Conservation (phyloP, 306 rosid genomes). For the Citrullus mucosospermus region DNA sequence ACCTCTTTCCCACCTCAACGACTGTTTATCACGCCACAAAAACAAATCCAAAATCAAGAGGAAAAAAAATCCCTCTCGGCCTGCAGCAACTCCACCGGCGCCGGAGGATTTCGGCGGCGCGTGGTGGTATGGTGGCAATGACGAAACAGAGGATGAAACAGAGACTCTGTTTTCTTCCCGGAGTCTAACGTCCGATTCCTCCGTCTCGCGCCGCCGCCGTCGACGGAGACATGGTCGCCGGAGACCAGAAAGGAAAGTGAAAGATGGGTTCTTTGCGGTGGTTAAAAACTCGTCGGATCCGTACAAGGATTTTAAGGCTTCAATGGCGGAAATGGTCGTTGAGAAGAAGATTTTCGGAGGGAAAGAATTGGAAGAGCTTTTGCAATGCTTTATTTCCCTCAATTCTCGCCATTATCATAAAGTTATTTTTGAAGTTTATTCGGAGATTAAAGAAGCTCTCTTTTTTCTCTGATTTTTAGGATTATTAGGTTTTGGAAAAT, state of each 20-base stretch:
- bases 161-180: constrained; percentile 71
- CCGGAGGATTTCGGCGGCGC: constrained; percentile 20
- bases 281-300: constrained; percentile 86
- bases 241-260: constrained; percentile 38
- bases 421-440: constrained; percentile 64
- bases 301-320: constrained; percentile 71
- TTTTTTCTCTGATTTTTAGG: constrained; percentile 36
- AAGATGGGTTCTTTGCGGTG: constrained; percentile 72
- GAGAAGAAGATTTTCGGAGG: constrained; percentile 76
- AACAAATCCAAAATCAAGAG: not conserved
- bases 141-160: constrained; percentile 46
- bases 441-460: constrained; percentile 82
- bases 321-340: constrained; percentile 91
- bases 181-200: constrained; percentile 61
- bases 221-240: not conserved
- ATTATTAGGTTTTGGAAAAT: no score
- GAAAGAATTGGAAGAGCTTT: constrained; percentile 57
- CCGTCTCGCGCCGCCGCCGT: constrained; percentile 31
- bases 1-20: constrained; percentile 14
- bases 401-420: constrained; percentile 61
- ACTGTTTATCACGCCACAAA: not conserved
- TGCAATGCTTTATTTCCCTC: constrained; percentile 73
- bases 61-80: not conserved
- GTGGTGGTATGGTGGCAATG: constrained; percentile 62
- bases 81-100: not conserved